Evolutionary conservation across 805 yeast genomes (phyloP).

Genomic region (Yueomyces sp.): DNA sequence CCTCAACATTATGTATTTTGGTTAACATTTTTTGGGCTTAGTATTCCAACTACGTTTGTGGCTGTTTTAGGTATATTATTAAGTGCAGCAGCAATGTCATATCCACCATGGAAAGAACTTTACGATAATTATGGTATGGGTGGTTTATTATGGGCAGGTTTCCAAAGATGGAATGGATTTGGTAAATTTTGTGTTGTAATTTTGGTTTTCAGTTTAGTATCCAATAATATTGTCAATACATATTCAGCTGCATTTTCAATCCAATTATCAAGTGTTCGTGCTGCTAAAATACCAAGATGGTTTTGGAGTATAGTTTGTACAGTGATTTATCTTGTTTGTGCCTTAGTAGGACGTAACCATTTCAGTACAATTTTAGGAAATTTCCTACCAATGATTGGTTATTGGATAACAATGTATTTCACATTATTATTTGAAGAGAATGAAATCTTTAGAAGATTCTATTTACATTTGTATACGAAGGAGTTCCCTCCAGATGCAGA

Average conservation of each 20-base stretch:
- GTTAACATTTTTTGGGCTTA: slow-evolving; percentile 53
- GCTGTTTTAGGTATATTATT: slow-evolving; percentile 62
- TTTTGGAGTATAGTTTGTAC: slow-evolving; percentile 54
- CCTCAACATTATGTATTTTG: slow-evolving; percentile 39
- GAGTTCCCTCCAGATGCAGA: slow-evolving; percentile 26
- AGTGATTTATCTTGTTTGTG: slow-evolving; percentile 49
- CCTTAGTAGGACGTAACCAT: slow-evolving; percentile 63
- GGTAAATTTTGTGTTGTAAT: slow-evolving; percentile 66
- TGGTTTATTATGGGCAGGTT: slow-evolving; percentile 54
- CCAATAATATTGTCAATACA: slow-evolving; percentile 70
- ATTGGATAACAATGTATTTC: slow-evolving; percentile 78
- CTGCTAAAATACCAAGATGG: slow-evolving; percentile 66
- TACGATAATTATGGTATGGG: slow-evolving; percentile 58
- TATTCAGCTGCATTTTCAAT: slow-evolving; percentile 74
- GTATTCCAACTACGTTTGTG: slow-evolving; percentile 63
- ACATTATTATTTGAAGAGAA: slow-evolving; percentile 63
- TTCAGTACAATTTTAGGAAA: slow-evolving; percentile 64
- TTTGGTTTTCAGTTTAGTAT: slow-evolving; percentile 59
- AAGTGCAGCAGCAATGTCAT: slow-evolving; percentile 49
- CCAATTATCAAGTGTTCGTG: slow-evolving; percentile 43
- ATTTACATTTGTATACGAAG: slow-evolving; percentile 29
- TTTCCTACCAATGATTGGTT: slow-evolving; percentile 83
- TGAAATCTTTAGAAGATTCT: slow-evolving; percentile 43
- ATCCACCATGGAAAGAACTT: slow-evolving; percentile 42
- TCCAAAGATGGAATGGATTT: slow-evolving; percentile 56